Evolutionary conservation across 140 eudicot genomes (phyloP), one percentile per base, ranked within the genome.

Genomic region (Stevia rebaudiana): DNA sequence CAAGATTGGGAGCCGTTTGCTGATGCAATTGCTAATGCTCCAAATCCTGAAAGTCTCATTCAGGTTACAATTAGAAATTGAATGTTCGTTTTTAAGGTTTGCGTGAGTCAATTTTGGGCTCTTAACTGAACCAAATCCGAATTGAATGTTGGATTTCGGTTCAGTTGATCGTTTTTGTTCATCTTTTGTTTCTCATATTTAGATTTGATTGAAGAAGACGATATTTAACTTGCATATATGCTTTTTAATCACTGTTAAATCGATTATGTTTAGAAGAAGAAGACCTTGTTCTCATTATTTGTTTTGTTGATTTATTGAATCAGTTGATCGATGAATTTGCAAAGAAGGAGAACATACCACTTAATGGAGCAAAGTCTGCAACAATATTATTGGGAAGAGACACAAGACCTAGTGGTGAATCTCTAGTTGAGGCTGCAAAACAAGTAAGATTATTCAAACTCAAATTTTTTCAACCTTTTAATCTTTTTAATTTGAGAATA

Each of bases 1-100:
- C 96, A 87, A 66, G 48, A 69, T 7, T 91, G 96, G 98, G 98
- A 91, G 65, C 98, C 98, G 49, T 91, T 91, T 67, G 94, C 98
- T 30, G 95, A 91, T 73, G 70, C 82, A 5, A 41, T 91, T 41
- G 98, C 92, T 9, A 84, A 87, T 79, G 96, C 95, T 8, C 59
- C 83, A 3, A 75, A 83, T 75, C 70, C 95, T 11, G 56, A 56
- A 10, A 52, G 68, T 11, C 87, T 91, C 30, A 6, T 87, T 41
- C 77, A 78, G 94, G 95, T 87, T 3, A 19, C 28, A 9, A 18
- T 19, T 49, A 6, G 55, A 10, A 18, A 8, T 16, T 46, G 16
- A 15, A 2, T 46, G 5, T 44, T 44, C 6, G 41, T 30, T 58
- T 13, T 36, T 60, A 3, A 2, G 2, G 4, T 28, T 28, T n/a